Conservation (phyloP, 1,284 basidiomycete genomes). For the Trichosporon sp. region DNA sequence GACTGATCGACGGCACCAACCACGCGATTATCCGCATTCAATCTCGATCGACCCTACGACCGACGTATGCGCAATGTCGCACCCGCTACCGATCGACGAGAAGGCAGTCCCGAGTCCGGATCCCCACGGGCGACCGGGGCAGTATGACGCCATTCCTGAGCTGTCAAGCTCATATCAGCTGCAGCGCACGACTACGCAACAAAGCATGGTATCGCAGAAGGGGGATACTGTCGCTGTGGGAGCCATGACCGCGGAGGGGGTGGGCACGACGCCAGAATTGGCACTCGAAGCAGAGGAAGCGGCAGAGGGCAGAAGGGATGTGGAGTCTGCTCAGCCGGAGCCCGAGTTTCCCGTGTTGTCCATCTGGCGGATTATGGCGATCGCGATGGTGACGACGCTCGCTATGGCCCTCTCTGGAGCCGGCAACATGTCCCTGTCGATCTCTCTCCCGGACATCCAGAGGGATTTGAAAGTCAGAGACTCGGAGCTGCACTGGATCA, state of each 20-base stretch:
- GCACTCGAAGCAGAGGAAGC: constrained; percentile 2
- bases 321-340: neutral
- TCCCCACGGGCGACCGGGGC: neutral
- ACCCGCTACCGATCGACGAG: neutral
- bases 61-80: neutral
- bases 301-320: neutral
- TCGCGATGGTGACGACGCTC: constrained; percentile 9
- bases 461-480: constrained; percentile 50
- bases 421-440: constrained; percentile 41
- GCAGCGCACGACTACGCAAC: neutral
- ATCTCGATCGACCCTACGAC: neutral
- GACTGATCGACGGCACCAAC: neutral
- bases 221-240: constrained; percentile 2
- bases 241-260: neutral
- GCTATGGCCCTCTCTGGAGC: constrained; percentile 19
- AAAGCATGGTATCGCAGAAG: neutral
- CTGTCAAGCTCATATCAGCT: neutral
- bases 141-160: neutral
- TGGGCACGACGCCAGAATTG: constrained; percentile 12
- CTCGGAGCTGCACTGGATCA: constrained; percentile 59
- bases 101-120: neutral
- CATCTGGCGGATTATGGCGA: constrained; percentile 10
- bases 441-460: constrained; percentile 62
- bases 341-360: constrained; percentile 7
- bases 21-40: neutral